phyloP scores from a whole-genome alignment of 352 stramenopile species.

The Phytophthora constricta region DNA sequence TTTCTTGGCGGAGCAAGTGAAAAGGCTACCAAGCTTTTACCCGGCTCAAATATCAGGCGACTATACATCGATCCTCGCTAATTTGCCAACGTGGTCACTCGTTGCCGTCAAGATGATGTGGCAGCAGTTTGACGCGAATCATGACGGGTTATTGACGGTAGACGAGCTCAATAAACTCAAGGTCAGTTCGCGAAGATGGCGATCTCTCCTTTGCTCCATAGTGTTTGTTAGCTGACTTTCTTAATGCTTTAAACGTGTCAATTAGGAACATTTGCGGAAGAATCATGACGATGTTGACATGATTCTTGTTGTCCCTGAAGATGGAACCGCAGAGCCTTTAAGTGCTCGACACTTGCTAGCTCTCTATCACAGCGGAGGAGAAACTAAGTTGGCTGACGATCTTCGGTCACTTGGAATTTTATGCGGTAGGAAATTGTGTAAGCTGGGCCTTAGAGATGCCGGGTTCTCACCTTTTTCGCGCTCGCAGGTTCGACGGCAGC shows the following conservation, averaged over 20 bases:
- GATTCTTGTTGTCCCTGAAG: slow-evolving; percentile 14
- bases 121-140: slow-evolving; percentile 41
- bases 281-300: slow-evolving; percentile 36
- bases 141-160: slow-evolving; percentile 34
- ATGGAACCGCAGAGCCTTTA: slow-evolving; percentile 11
- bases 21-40: slow-evolving; percentile 36
- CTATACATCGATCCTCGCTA: slow-evolving; percentile 2
- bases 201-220: too few species aligned
- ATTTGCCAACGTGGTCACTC: slow-evolving; percentile 37
- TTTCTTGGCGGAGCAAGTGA: slow-evolving; percentile 45
- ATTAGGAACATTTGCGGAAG: slow-evolving; percentile 35
- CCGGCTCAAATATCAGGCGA: neutral
- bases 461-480: neutral
- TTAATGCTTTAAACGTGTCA: slow-evolving; percentile 6
- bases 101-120: slow-evolving; percentile 52
- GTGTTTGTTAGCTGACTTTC: slow-evolving; percentile 2
- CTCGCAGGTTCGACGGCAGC: slow-evolving; percentile 29
- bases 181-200: slow-evolving; percentile 28
- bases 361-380: slow-evolving; percentile 43
- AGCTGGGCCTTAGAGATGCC: neutral
- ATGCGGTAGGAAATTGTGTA: slow-evolving; percentile 50
- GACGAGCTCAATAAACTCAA: slow-evolving; percentile 48
- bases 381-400: slow-evolving; percentile 39
- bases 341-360: slow-evolving; percentile 26
- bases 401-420: slow-evolving; percentile 48